Base-by-base conservation (phyloP, 495 filamentous ascomycete genomes). In the Penicillium ucsense region DNA sequence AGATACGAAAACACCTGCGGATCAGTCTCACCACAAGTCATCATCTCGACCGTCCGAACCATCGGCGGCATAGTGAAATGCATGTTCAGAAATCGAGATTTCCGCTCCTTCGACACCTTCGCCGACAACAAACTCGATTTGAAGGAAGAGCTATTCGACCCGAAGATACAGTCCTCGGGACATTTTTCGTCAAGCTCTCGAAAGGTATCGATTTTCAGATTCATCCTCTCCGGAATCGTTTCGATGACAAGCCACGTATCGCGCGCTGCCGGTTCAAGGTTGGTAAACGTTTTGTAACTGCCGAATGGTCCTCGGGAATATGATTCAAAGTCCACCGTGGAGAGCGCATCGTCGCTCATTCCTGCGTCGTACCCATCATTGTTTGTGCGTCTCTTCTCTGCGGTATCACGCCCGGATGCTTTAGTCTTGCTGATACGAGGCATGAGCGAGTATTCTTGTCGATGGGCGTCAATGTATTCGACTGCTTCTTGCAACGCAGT, bases 21-120 rank as follows among this genome's bases (percentile, higher is more conserved):
- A 31, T 64, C 53, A 10, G 79, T 82, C n/a, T 62, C 43, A 0
- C 76, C 76, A 54, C 59, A 56, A 0, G 77, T 74, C 78, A 82
- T 81, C 43, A 82, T 41, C 61, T 81, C 78, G 4, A 80, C 75
- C 8, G 55, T 63, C 5, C 54, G 52, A 39, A 69, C 66, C 31
- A 48, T 50, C 0, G 77, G 78, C 43, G 77, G 79, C 63, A 80
- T 77, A 20, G 62, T 61, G 50, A 70, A 81, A 59, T 80, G 76
- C 43, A 66, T 71, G 52, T 81, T 81, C 8, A 63, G 44, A 54
- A 47, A 64, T 55, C 20, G 51, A 39, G 32, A 52, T 38, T 35
- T 53, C 6, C 54, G 36, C 11, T 57, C 50, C 1, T 33, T 20
- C 1, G 38, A 37, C 2, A 64, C 38, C 8, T 56, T 56, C 0